Percentiles rank a stretch among this genome's conserved stretches.
These are phyloP conservation scores for Furcasterigmium furcatum DNA, from an alignment of 2,329 filamentous ascomycete species.

Conservation along the genomic window DNA sequence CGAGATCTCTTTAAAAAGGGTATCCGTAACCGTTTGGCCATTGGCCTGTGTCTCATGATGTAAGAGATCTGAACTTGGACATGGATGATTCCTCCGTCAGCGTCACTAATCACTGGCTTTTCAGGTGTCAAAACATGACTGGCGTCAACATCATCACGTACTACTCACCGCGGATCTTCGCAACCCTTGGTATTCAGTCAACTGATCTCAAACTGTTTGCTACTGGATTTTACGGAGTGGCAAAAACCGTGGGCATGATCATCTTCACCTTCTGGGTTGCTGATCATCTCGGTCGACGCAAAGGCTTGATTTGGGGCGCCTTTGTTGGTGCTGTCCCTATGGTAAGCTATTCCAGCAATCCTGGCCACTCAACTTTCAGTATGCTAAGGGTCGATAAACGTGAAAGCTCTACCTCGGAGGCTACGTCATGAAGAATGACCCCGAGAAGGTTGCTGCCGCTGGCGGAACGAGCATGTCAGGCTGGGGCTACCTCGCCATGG, in stretches of 20 bases:
- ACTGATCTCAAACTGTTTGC: slow-evolving; percentile 28
- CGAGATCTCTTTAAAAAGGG: slow-evolving; percentile 14
- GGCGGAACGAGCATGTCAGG: slow-evolving; percentile 37
- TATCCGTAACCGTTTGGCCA: slow-evolving; percentile 34
- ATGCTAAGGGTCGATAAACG: no score
- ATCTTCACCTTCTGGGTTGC: slow-evolving; percentile 39
- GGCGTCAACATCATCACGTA: slow-evolving; percentile 57
- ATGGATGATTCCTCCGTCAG: slow-evolving; percentile 2
- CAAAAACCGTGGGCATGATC: slow-evolving; percentile 30
- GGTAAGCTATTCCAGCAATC: no score
- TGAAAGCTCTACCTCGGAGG: slow-evolving; percentile 35
- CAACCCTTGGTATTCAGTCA: slow-evolving; percentile 27
- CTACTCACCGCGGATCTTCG: slow-evolving; percentile 35
- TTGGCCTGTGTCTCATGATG: slow-evolving; percentile 52
- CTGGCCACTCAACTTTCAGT: no score
- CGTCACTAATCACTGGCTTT: slow-evolving; percentile 14
- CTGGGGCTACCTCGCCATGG: slow-evolving; percentile 40
- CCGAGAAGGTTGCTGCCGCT: slow-evolving; percentile 33
- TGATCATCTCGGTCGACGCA: slow-evolving; percentile 42
- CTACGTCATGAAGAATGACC: slow-evolving; percentile 27
- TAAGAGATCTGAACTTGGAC: no score
- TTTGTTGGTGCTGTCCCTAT: slow-evolving; percentile 30
- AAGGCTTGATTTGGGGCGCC: slow-evolving; percentile 39
- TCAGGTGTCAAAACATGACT: slow-evolving; percentile 23
- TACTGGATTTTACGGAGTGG: slow-evolving; percentile 35